phyloP scores from a whole-genome alignment of 208 protist genomes.

The Leishmania martiniquensis region DNA sequence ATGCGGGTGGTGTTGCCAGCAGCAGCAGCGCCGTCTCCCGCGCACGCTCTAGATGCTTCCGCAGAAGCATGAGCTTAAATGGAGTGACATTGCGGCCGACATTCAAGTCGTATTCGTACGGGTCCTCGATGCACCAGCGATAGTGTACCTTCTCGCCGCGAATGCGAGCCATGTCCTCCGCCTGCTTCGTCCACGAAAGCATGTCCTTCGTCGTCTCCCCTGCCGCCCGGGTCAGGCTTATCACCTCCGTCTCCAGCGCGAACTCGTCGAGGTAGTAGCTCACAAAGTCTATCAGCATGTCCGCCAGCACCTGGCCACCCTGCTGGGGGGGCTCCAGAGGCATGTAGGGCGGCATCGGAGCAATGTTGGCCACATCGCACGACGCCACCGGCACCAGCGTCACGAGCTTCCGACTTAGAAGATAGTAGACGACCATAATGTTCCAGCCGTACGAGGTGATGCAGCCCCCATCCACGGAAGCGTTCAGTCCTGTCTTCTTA shows the following conservation, averaged over 20 bases:
- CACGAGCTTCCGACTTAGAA: constrained; percentile 61
- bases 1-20: constrained; percentile 2
- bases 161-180: constrained; percentile 79
- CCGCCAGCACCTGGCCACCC: constrained; percentile 50
- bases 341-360: constrained; percentile 30
- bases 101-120: constrained; percentile 89
- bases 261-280: constrained; percentile 84
- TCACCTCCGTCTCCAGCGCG: constrained; percentile 59
- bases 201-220: constrained; percentile 59
- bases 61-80: constrained; percentile 81
- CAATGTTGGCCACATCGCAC: constrained; percentile 56
- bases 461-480: constrained; percentile 58
- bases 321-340: constrained; percentile 24
- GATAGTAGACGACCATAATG: constrained; percentile 85
- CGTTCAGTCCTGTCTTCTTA: constrained; percentile 80
- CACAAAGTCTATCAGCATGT: constrained; percentile 76
- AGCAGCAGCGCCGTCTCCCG: constrained; percentile 63
- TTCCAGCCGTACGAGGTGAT: constrained; percentile 92
- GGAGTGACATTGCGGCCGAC: constrained; percentile 88
- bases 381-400: constrained; percentile 52
- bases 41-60: constrained; percentile 71
- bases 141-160: constrained; percentile 82
- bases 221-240: constrained; percentile 56
- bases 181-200: constrained; percentile 79
- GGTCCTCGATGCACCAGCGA: constrained; percentile 92